A percentile compares a stretch with the other conserved stretches of the same genome.
phyloP scores from a whole-genome alignment of 352 stramenopile species.

The Plasmopara viticola region DNA sequence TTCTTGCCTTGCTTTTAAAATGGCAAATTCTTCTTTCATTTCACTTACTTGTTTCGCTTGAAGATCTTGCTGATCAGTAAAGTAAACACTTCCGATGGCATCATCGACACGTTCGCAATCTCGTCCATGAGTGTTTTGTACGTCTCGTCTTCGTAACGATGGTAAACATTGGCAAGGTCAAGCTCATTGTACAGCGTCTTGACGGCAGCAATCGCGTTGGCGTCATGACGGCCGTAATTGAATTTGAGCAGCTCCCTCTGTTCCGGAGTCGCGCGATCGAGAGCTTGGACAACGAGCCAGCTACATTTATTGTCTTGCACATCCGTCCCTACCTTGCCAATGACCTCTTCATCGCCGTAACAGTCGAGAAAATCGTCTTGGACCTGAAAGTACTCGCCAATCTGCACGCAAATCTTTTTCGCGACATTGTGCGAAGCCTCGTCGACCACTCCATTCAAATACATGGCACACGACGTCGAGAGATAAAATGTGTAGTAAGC shows the following conservation, averaged over 20 bases:
- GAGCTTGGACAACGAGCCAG: slow-evolving; percentile 96
- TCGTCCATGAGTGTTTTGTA: slow-evolving; percentile 77
- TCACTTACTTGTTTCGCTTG: slow-evolving; percentile 92
- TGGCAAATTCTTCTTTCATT: slow-evolving; percentile 1
- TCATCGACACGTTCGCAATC: slow-evolving; percentile 77
- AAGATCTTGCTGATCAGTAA: slow-evolving; percentile 95
- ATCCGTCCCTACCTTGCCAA: slow-evolving; percentile 95
- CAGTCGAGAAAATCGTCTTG: slow-evolving; percentile 99
- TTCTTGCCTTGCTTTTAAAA: background rate
- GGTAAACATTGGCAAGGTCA: slow-evolving; percentile 82
- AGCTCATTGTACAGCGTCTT: slow-evolving; percentile 94
- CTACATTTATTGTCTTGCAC: slow-evolving; percentile 99
- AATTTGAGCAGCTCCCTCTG: slow-evolving; percentile 86
- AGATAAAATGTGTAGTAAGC: slow-evolving; percentile 99
- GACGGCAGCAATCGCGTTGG: slow-evolving; percentile 77
- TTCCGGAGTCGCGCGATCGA: slow-evolving; percentile 54
- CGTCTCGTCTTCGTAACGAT: slow-evolving; percentile 91
- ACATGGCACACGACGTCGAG: slow-evolving; percentile 89
- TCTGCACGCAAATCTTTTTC: slow-evolving; percentile 92
- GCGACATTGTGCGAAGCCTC: slow-evolving; percentile 73
- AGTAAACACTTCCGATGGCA: slow-evolving; percentile 90
- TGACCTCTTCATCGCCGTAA: slow-evolving; percentile 91
- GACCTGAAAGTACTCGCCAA: slow-evolving; percentile 99
- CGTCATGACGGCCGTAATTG: slow-evolving; percentile 88
- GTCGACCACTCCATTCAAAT: slow-evolving; percentile 77